phyloP scores from a whole-genome alignment of 441 rosid species.

The Metrosideros polymorpha region DNA sequence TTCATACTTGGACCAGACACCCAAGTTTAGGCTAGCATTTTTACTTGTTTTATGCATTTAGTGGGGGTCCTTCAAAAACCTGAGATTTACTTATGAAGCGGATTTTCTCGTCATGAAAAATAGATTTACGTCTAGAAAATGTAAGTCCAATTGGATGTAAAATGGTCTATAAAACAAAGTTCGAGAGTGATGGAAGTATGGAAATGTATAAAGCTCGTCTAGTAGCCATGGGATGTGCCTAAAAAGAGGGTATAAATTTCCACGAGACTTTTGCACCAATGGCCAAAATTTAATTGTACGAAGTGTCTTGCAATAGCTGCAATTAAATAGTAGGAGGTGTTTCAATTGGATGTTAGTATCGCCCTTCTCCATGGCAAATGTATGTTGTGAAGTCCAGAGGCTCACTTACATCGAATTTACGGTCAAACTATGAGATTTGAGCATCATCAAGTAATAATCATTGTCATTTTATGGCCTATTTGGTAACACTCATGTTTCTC shows the following conservation, averaged over 20 bases:
- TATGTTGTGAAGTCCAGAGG: fast-evolving
- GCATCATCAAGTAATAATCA: not conserved
- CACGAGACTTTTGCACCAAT: fast-evolving
- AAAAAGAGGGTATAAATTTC: not conserved
- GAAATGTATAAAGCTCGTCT: not conserved
- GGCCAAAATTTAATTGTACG: not conserved
- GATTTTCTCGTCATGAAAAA: not conserved
- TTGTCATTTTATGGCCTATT: no score
- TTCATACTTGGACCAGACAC: not conserved
- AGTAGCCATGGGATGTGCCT: not conserved
- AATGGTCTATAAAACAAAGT: not conserved
- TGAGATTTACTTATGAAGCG: not conserved
- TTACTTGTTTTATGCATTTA: not conserved
- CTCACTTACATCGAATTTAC: not conserved
- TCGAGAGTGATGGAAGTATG: not conserved
- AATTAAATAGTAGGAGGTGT: fast-evolving
- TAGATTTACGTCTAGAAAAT: not conserved
- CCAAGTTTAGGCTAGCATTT: not conserved
- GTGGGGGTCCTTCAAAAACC: not conserved
- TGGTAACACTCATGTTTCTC: no score
- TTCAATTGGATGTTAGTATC: not conserved
- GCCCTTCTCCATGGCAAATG: not conserved
- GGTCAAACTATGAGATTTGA: fast-evolving
- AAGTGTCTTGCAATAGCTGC: not conserved
- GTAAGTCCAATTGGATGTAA: not conserved